phyloP scores from a whole-genome alignment of 2,329 filamentous ascomycete genomes.

The Sporothrix euskadiensis region DNA sequence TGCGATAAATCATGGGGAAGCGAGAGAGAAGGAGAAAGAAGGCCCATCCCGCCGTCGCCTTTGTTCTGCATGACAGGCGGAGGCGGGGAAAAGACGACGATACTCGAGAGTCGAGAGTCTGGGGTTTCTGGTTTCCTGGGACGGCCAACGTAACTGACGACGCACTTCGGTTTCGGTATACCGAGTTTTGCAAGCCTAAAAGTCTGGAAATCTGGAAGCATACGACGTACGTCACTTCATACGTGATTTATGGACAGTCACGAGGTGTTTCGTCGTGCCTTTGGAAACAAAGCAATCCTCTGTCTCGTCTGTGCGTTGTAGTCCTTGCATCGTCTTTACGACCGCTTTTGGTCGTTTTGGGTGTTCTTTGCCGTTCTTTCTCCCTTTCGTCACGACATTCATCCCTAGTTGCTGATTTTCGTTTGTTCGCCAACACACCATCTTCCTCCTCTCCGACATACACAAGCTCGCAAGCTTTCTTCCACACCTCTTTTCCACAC shows the following conservation, averaged over 20 bases:
- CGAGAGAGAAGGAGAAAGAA: background rate
- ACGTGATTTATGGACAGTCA: background rate
- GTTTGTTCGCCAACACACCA: background rate
- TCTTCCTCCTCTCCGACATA: background rate
- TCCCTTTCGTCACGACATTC: background rate
- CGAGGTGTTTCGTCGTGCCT: background rate
- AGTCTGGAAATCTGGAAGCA: background rate
- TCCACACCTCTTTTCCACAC: background rate
- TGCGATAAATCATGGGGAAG: background rate
- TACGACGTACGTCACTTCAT: background rate
- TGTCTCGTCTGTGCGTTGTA: no score
- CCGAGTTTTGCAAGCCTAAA: background rate
- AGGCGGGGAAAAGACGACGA: slow-evolving; percentile 2
- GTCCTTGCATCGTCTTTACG: no score
- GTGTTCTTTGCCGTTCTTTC: background rate
- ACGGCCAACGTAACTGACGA: background rate
- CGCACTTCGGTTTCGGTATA: background rate
- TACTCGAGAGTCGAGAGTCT: background rate
- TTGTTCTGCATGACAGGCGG: background rate
- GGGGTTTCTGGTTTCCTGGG: background rate
- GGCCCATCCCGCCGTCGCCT: background rate
- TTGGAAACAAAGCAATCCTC: background rate
- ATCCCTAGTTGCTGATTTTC: background rate
- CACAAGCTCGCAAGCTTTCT: background rate
- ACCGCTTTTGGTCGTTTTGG: background rate